Conservation (phyloP, 2,329 filamentous ascomycete genomes). For the Botrytis squamosa region DNA sequence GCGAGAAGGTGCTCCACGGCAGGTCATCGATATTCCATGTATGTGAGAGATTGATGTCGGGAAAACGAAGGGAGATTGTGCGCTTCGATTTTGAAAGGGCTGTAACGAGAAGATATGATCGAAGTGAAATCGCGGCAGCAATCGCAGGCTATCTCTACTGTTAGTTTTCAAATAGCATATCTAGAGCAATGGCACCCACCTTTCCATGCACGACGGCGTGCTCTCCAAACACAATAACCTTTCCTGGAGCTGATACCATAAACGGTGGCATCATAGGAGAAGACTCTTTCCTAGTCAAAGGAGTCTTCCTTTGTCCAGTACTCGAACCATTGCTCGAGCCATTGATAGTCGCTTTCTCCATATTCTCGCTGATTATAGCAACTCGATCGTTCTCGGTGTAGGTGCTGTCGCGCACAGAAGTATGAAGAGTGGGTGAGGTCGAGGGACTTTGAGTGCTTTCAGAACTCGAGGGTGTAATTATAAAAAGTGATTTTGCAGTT, state of each 20-base stretch:
- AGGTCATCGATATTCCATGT: slow-evolving; percentile 92
- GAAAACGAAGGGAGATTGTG: slow-evolving; percentile 83
- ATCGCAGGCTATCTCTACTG: slow-evolving; percentile 67
- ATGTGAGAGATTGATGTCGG: slow-evolving; percentile 85
- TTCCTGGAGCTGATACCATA: slow-evolving; percentile 96
- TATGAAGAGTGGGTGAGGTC: slow-evolving; percentile 22
- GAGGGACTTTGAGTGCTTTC: slow-evolving; percentile 20
- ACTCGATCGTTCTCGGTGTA: slow-evolving; percentile 8
- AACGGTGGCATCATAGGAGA: slow-evolving; percentile 79
- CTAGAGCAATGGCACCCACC: slow-evolving; percentile 47
- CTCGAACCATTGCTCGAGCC: slow-evolving; percentile 26
- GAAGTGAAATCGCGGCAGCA: slow-evolving; percentile 89
- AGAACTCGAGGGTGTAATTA: slow-evolving; percentile 22
- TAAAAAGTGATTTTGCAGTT: slow-evolving; percentile 18
- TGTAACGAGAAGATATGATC: slow-evolving; percentile 95
- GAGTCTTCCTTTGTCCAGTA: slow-evolving; percentile 21
- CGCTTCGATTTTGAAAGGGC: slow-evolving; percentile 89
- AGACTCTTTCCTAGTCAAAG: slow-evolving; percentile 53
- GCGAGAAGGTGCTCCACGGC: slow-evolving; percentile 80
- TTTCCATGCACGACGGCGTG: slow-evolving; percentile 98
- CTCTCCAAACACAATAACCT: slow-evolving; percentile 97
- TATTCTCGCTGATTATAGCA: slow-evolving; percentile 13
- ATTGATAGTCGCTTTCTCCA: slow-evolving; percentile 25
- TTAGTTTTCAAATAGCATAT: neutral
- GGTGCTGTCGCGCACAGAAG: slow-evolving; percentile 5